These are phyloP conservation scores for Schizophyllum amplum DNA, from an alignment of 1,284 basidiomycete genomes.

Conservation along the genomic window DNA sequence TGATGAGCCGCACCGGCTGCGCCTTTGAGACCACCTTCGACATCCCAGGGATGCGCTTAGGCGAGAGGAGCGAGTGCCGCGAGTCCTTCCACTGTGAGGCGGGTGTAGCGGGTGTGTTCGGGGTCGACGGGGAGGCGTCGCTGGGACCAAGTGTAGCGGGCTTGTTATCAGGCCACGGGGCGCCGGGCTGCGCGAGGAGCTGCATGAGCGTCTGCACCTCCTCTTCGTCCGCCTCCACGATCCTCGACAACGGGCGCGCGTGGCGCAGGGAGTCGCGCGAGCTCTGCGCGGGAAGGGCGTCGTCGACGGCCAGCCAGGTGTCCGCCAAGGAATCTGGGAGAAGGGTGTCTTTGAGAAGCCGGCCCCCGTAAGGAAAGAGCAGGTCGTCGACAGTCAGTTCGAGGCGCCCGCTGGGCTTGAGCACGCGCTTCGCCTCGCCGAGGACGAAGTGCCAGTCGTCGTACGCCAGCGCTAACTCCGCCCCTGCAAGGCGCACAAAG, in stretches of 20 bases:
- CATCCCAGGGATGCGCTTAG: neutral
- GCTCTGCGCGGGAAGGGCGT: neutral
- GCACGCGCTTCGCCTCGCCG: conserved; percentile 37
- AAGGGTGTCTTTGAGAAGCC: neutral
- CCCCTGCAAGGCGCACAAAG: conserved; percentile 34
- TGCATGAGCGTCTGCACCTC: neutral
- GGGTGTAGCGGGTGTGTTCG: neutral
- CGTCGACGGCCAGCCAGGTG: neutral
- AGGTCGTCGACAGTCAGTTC: conserved; percentile 48
- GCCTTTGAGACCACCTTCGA: neutral
- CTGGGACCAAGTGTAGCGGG: neutral
- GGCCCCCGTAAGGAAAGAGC: conserved; percentile 31
- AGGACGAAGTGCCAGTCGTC: conserved; percentile 37
- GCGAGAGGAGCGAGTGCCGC: neutral
- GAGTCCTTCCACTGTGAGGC: neutral
- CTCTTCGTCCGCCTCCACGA: neutral
- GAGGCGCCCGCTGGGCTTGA: conserved; percentile 37
- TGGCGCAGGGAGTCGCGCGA: neutral
- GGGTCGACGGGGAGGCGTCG: neutral
- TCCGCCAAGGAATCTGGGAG: neutral
- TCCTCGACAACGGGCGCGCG: neutral
- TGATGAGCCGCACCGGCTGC: neutral
- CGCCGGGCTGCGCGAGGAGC: neutral
- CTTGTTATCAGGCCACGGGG: neutral
- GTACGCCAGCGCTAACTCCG: neutral